Evolutionary conservation across 208 protist genomes (phyloP).

Genomic region (Leptomonas seymouri): DNA sequence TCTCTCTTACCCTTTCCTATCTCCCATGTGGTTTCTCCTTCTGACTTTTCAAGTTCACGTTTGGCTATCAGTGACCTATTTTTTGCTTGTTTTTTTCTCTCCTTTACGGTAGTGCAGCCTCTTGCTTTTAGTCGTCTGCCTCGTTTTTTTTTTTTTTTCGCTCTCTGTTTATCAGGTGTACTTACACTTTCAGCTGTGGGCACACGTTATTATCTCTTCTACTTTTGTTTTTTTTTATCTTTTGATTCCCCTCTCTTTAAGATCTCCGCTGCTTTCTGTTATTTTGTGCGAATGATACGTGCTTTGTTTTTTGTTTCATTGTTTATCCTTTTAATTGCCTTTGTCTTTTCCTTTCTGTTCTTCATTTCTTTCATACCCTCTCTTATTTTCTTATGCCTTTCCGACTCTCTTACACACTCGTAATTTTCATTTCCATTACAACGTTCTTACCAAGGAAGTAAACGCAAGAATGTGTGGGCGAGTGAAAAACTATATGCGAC

Average conservation of each 20-base stretch:
- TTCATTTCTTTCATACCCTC: constrained; percentile 2
- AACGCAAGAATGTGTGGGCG: no score
- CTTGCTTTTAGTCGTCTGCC: background rate
- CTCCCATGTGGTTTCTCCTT: no score
- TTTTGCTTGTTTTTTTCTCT: no score
- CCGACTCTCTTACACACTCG: background rate
- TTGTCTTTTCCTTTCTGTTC: constrained; percentile 6
- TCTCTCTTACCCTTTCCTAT: no score
- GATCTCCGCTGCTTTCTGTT: constrained; percentile 9
- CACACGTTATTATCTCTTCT: constrained; percentile 1
- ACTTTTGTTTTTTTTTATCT: background rate
- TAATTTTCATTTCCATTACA: background rate
- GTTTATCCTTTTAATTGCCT: background rate
- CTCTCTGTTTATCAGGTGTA: background rate
- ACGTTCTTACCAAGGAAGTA: no score
- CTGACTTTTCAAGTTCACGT: no score
- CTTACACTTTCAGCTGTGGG: background rate
- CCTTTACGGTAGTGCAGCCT: no score
- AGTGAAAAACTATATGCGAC: no score
- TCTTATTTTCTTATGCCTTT: no score
- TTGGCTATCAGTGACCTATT: no score
- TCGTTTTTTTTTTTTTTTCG: background rate
- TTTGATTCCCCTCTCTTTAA: background rate
- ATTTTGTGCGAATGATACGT: no score
- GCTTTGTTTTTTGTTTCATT: constrained; percentile 17